phyloP scores from a whole-genome alignment of 148 eudicot species.

The Vaccinium corymbosum region DNA sequence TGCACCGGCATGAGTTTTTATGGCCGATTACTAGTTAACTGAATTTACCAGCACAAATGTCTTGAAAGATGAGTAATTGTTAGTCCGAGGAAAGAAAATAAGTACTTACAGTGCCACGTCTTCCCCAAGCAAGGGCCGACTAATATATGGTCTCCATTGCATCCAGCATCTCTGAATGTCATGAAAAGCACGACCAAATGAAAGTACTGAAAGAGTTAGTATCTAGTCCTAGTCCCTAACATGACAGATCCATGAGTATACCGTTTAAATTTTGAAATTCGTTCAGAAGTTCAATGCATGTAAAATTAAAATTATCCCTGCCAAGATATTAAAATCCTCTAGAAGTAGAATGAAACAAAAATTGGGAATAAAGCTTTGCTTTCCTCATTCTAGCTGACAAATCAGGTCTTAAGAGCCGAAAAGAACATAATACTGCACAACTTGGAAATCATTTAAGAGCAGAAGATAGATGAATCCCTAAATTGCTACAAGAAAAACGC shows the following conservation, averaged over 20 bases:
- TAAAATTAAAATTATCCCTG: too few species aligned
- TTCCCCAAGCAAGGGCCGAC: conserved; percentile 71
- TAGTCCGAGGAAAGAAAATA: not conserved
- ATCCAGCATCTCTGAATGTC: conserved; percentile 74
- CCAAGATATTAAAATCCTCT: not conserved
- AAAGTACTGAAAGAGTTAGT: not conserved
- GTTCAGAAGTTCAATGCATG: not conserved
- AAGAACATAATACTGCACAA: too few species aligned
- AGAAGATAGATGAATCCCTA: too few species aligned
- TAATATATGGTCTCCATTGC: conserved; percentile 86
- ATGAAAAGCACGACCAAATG: conserved; percentile 32
- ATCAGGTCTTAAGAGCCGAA: too few species aligned
- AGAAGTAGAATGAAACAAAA: not conserved
- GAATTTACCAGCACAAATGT: not conserved
- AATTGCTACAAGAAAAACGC: too few species aligned
- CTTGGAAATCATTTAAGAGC: too few species aligned
- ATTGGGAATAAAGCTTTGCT: not conserved
- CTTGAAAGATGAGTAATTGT: not conserved
- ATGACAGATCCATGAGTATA: not conserved
- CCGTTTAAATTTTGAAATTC: not conserved
- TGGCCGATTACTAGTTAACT: not conserved
- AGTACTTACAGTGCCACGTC: conserved; percentile 72
- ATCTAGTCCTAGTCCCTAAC: not conserved
- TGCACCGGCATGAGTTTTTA: not conserved
- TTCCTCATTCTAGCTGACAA: not conserved